Base-by-base conservation (phyloP, 2,329 filamentous ascomycete genomes). In the Diaporthe sp. region DNA sequence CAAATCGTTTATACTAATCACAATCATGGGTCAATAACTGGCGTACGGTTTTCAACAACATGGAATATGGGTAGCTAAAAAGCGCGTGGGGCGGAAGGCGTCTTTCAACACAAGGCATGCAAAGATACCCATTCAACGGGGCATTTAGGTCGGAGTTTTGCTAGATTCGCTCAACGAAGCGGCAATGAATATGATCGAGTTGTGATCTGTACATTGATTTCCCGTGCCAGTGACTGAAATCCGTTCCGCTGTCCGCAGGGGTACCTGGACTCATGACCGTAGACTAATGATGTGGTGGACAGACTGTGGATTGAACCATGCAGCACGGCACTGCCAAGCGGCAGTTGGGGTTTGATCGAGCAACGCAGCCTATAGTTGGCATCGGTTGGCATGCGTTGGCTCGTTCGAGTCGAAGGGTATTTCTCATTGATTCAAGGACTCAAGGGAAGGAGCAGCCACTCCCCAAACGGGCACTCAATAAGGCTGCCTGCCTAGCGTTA, bases 41-140 rank as follows among this genome's bases (percentile, higher is more conserved):
- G 82, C 82, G 82, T 83, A 82, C 80, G 82, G 81, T 83, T 81
- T 79, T 82, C 81, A 82, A 82, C 81, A 58, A 46, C 58, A 62
- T 51, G 22, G 39, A 25, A 65, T 67, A 55, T 65, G 46, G 71
- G 58, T 65, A 73, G 71, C 71, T 65, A 65, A 73, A 70, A 73
- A 73, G 71, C 71, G 46, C 49, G 49, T 65, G 58, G 58, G 71
- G 71, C 58, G 71, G 78, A 73, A 76, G 79, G 79, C 78, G 82
- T 83, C 82, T 82, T 83, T 83, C 82, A 82, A 83, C 82, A 83
- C 71, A n/a, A 65, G 71, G 71, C 71, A 73, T 73, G 57, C 70
- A 62, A 42, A 73, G 71, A 73, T 73, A 73, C 71, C 65, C 67
- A 58, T 71, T 73, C 71, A 73, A 73, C 71, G 71, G 71, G 71